Conservation (phyloP, 78 protist genomes). For the Corallochytrium limacisporum region DNA sequence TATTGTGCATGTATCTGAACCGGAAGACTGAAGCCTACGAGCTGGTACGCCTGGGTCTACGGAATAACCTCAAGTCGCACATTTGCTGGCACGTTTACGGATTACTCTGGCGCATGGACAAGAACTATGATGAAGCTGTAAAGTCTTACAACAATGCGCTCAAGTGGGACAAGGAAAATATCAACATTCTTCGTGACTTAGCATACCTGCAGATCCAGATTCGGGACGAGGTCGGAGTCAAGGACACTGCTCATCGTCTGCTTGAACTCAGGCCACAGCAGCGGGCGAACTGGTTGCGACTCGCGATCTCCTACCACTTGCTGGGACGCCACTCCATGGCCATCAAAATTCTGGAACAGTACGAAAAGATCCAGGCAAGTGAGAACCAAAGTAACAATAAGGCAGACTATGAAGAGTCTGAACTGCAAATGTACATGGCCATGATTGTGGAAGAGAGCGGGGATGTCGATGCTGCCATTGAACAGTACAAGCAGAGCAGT, state of each 20-base stretch:
- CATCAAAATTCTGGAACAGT: conserved; percentile 23
- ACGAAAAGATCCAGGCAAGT: conserved; percentile 14
- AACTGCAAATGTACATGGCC: conserved; percentile 35
- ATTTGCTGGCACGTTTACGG: conserved; percentile 85
- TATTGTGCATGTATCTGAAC: conserved; percentile 40
- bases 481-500: background rate
- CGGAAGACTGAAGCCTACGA: conserved; percentile 65
- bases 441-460: conserved; percentile 27
- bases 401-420: conserved; percentile 20
- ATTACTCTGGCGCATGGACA: conserved; percentile 61
- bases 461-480: conserved; percentile 12
- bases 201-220: conserved; percentile 54
- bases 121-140: conserved; percentile 73
- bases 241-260: conserved; percentile 52
- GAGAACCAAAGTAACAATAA: background rate
- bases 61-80: conserved; percentile 30
- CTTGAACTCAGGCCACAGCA: conserved; percentile 38
- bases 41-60: conserved; percentile 41
- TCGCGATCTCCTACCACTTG: conserved; percentile 55
- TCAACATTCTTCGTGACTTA: conserved; percentile 57
- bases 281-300: conserved; percentile 58
- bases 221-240: conserved; percentile 58
- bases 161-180: conserved; percentile 47
- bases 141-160: conserved; percentile 75
- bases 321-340: conserved; percentile 30